A percentile compares a stretch with the other conserved stretches of the same genome.
Evolutionary conservation across 1,139 yeast species (phyloP).

Genomic region (Casaregolazyma suthepensis): DNA sequence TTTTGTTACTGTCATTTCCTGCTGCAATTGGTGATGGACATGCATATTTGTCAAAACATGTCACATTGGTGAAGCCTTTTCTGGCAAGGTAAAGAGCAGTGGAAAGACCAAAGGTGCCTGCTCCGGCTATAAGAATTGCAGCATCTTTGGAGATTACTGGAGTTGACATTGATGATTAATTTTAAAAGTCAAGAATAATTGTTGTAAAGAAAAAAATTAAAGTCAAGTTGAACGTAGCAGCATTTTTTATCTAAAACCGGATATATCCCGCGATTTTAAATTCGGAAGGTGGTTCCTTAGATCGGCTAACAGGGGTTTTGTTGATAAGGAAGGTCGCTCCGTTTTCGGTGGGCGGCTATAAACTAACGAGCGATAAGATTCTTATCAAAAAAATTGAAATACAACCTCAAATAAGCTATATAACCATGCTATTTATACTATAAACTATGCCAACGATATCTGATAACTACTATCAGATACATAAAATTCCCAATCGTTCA

Average conservation of each 20-base stretch:
- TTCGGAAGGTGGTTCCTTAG: not conserved
- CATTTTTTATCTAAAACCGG: not conserved
- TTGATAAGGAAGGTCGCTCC: not conserved
- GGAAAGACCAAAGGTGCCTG: conserved; percentile 39
- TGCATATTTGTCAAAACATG: conserved; percentile 37
- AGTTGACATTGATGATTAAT: not conserved
- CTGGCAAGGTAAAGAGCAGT: conserved; percentile 32
- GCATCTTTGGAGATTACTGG: not conserved
- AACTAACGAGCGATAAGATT: not conserved
- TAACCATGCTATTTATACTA: not conserved
- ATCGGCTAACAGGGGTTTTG: not conserved
- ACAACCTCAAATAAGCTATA: no score
- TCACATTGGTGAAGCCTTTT: conserved; percentile 28
- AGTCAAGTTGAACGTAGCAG: not conserved
- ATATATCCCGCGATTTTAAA: not conserved
- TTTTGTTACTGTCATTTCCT: conserved; percentile 39
- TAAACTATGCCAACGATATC: not conserved
- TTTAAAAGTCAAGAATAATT: not conserved
- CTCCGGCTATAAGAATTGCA: conserved; percentile 9
- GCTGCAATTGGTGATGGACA: conserved; percentile 47
- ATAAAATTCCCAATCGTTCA: not conserved
- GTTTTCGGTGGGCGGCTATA: not conserved
- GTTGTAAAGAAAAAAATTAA: not conserved
- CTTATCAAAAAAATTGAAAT: not conserved
- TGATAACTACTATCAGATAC: not conserved